A percentile compares a stretch with the other conserved stretches of the same genome.
Conservation (phyloP, 164 flowering plant genomes). For the Tinospora cordifolia region DNA sequence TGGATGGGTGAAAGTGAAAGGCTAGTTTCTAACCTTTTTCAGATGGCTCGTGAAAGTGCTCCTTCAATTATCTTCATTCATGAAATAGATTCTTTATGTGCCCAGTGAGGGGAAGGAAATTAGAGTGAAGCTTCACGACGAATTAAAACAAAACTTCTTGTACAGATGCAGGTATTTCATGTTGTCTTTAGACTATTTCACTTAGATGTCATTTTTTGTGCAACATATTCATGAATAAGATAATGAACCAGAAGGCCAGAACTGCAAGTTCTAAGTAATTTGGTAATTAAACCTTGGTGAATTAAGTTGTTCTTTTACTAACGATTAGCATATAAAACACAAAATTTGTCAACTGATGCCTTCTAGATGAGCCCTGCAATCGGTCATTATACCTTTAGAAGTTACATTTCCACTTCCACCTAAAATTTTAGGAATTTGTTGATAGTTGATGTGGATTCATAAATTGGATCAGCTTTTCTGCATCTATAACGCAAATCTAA, state of each 20-base stretch:
- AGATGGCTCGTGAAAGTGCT: constrained; percentile 97
- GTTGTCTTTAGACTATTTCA: background rate
- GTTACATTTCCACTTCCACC: too few species aligned
- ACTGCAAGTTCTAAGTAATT: too few species aligned
- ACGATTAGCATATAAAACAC: too few species aligned
- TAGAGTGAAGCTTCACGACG: constrained; percentile 98
- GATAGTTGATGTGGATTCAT: too few species aligned
- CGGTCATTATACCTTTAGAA: too few species aligned
- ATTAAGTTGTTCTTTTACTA: too few species aligned
- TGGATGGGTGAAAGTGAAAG: constrained; percentile 99
- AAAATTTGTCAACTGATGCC: too few species aligned
- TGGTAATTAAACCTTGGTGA: too few species aligned
- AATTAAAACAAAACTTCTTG: constrained; percentile 95
- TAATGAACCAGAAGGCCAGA: too few species aligned
- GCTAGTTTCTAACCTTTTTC: constrained; percentile 88
- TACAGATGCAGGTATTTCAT: constrained; percentile 90
- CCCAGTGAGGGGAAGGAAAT: constrained; percentile 92
- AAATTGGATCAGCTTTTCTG: background rate
- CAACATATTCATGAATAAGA: too few species aligned
- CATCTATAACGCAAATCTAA: background rate
- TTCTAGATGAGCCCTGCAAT: too few species aligned
- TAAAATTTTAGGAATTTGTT: too few species aligned
- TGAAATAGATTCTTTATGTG: constrained; percentile 95
- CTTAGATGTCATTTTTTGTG: background rate
- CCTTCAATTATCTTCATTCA: constrained; percentile 93